Evolutionary conservation across 2,329 filamentous ascomycete genomes (phyloP), one percentile per base, ranked within the genome.

Genomic region (Penicillium sp.): DNA sequence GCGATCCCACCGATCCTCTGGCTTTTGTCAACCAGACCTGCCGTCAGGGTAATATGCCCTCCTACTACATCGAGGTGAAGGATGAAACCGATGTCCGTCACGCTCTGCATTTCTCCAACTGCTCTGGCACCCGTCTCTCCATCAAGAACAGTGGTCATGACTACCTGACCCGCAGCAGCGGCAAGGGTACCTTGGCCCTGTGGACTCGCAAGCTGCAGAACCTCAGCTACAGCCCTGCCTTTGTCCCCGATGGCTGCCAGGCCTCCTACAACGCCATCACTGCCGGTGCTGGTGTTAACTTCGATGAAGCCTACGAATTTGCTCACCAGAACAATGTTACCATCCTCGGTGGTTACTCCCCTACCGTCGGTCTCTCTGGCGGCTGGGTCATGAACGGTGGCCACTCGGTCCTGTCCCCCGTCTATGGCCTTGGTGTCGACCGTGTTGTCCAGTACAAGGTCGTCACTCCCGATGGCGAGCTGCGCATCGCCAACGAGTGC

Each of bases 101-200:
- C 21, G 39, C 39, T 15, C 29, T 41, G 32, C 28, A 45, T 13
- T 59, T 45, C 45, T 48, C 55, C 19, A 34, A 37, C 42, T 48
- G 39, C 40, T 51, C 49, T 1, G 49, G 53, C 17, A 47, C 43
- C 12, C 48, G 39, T 9, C 29, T 59, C 3, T 43, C 41, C 9
- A 60, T 69, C 45, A 65, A 68, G 51, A 68, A 68, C 37, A 65
- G 57, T 35, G 66, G 66, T 3, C 65, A 69, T 45, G 66, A 68
- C 34, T 68, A 62, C 44, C 58, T 66, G 50, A 61, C 59, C 6
- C 61, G 65, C 28, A 66, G 59, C 34, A 67, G 61, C 51, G 58
- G 57, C 4, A 59, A 61, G 12, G 61, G 58, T 3, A 55, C 61
- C 0, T 51, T 69, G 3, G 50, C 59, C n/a, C 57, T 68, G 6